A percentile compares a stretch with the other conserved stretches of the same genome.
Evolutionary conservation across 1,284 basidiomycete species (phyloP).

Genomic region (Pseudomicrostroma phylloplanum): DNA sequence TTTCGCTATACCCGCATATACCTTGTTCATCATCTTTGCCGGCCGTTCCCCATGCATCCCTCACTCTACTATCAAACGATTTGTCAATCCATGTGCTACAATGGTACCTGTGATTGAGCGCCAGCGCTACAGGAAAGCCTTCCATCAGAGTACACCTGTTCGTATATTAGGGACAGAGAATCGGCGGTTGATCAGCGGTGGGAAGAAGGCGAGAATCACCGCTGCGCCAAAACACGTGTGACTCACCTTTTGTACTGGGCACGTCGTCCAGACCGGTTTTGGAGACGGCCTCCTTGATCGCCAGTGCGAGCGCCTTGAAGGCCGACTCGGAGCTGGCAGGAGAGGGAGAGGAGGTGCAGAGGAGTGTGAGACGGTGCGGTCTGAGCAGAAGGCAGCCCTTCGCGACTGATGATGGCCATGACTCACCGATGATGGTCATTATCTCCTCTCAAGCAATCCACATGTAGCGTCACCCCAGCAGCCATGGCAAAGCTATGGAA

Average conservation of each 20-base stretch:
- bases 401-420: neutral
- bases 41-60: too few relatives aligned
- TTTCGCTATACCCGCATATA: too few relatives aligned
- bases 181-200: too few relatives aligned
- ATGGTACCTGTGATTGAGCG: too few relatives aligned
- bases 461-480: conserved; percentile 81
- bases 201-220: too few relatives aligned
- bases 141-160: too few relatives aligned
- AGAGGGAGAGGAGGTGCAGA: conserved; percentile 6
- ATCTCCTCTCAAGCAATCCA: conserved; percentile 85
- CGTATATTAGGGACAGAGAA: too few relatives aligned
- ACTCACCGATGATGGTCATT: conserved; percentile 95
- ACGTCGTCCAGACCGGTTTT: conserved; percentile 83
- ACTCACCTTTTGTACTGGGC: conserved; percentile 87
- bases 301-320: conserved; percentile 94
- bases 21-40: too few relatives aligned
- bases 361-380: neutral
- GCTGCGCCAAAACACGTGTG: too few relatives aligned
- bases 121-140: too few relatives aligned
- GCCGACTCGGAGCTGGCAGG: conserved; percentile 84
- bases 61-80: too few relatives aligned
- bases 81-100: too few relatives aligned
- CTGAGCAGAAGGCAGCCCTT: conserved; percentile 12
- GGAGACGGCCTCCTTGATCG: conserved; percentile 87
- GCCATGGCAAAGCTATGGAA: conserved; percentile 89